phyloP scores from a whole-genome alignment of 805 yeast genomes.

The Spencermartinsiella europaea region DNA sequence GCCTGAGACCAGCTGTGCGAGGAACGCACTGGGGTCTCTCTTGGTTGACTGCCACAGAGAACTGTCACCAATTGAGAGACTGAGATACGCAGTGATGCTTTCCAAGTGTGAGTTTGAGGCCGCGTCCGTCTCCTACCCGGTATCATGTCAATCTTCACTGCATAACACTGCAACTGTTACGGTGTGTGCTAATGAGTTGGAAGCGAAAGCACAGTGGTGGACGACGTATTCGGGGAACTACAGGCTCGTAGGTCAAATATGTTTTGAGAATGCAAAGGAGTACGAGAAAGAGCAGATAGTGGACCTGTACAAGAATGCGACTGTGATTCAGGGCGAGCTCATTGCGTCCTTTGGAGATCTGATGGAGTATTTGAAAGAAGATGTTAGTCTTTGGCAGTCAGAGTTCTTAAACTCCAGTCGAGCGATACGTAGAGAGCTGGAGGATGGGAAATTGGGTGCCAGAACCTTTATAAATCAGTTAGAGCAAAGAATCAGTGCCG shows the following conservation, averaged over 20 bases:
- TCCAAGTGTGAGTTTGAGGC: slow-evolving; percentile 30
- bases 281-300: slow-evolving; percentile 17
- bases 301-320: slow-evolving; percentile 8
- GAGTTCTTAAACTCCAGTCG: not conserved
- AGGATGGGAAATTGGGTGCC: not conserved
- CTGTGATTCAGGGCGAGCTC: slow-evolving; percentile 11
- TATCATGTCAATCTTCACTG: slow-evolving; percentile 14
- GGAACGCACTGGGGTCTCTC: slow-evolving; percentile 23
- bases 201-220: slow-evolving; percentile 53
- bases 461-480: not conserved
- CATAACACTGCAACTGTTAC: not conserved
- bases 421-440: not conserved
- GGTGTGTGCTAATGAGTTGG: slow-evolving; percentile 25
- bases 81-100: slow-evolving; percentile 23
- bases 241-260: slow-evolving; percentile 47
- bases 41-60: slow-evolving; percentile 24
- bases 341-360: not conserved
- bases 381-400: not conserved
- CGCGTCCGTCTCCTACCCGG: slow-evolving; percentile 26
- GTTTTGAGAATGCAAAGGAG: slow-evolving; percentile 31
- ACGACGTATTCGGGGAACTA: slow-evolving; percentile 66
- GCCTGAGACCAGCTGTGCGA: slow-evolving; percentile 24
- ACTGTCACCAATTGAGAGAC: slow-evolving; percentile 17
- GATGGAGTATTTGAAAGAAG: not conserved
- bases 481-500: not conserved